Percentiles rank a stretch among this genome's conserved stretches.
Evolutionary conservation across 441 rosid species (phyloP).

Genomic region (Raphanus hybrid): DNA sequence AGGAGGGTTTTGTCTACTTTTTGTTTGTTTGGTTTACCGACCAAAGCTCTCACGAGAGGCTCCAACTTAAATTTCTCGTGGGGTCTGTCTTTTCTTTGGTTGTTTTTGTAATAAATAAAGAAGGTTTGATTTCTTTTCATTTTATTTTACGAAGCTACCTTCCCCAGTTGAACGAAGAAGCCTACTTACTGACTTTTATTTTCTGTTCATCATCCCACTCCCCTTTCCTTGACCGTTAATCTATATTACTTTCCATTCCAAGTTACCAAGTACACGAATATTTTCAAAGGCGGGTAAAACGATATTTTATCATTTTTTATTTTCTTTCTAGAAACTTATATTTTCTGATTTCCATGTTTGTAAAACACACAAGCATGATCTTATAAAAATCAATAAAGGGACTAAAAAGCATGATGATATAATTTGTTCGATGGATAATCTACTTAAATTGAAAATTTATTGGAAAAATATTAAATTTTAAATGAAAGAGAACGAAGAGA

Average conservation of each 20-base stretch:
- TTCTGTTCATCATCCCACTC: slow-evolving; percentile 19
- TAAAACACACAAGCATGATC: background rate
- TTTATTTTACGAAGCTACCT: slow-evolving; percentile 34
- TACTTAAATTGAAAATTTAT: no score
- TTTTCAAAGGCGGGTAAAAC: no score
- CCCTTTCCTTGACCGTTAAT: slow-evolving; percentile 33
- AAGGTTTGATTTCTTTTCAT: background rate
- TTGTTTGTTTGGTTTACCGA: slow-evolving; percentile 8
- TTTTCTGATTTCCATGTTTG: background rate
- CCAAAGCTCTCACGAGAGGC: slow-evolving; percentile 27
- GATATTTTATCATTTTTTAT: no score
- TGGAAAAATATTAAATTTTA: no score
- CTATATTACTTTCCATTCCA: background rate
- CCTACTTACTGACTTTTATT: slow-evolving; percentile 4
- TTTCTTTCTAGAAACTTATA: background rate
- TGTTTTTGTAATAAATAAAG: slow-evolving; percentile 2
- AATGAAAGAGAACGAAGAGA: no score
- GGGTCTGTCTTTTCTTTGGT: background rate
- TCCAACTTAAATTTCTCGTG: slow-evolving; percentile 16
- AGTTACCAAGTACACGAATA: background rate
- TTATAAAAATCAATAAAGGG: background rate
- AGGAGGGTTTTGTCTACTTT: slow-evolving; percentile 28
- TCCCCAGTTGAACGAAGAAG: slow-evolving; percentile 33
- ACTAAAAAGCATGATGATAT: background rate
- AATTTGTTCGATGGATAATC: no score